Conservation (phyloP, 2,329 filamentous ascomycete genomes). For the Calonectria montana region DNA sequence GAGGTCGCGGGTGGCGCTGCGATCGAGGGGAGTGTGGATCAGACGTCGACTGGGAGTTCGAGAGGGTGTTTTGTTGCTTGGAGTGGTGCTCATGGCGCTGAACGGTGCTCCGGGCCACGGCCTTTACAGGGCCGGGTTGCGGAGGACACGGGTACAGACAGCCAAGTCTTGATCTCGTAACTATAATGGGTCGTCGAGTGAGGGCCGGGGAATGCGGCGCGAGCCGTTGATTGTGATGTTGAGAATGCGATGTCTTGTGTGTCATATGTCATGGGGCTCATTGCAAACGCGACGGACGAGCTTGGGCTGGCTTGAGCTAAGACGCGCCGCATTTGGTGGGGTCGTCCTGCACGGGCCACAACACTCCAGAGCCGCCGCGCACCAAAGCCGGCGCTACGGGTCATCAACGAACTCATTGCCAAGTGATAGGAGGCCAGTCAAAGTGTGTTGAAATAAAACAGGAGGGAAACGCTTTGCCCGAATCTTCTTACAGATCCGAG, state of each 20-base stretch:
- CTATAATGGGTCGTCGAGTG: background rate
- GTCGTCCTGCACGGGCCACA: constrained; percentile 16
- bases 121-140: background rate
- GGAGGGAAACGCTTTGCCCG: background rate
- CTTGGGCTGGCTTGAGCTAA: constrained; percentile 4
- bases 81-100: constrained; percentile 23
- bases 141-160: background rate
- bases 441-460: background rate
- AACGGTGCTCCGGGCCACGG: background rate
- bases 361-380: background rate
- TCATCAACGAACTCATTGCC: background rate
- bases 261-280: constrained; percentile 12
- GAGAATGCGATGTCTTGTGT: background rate
- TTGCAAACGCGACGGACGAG: constrained; percentile 21
- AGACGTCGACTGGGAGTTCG: constrained; percentile 47
- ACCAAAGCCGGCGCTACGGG: background rate
- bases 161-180: background rate
- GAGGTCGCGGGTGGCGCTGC: constrained; percentile 48
- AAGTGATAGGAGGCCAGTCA: background rate
- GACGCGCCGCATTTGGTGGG: constrained; percentile 23
- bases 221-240: background rate
- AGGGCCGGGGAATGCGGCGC: background rate
- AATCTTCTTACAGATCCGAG: background rate
- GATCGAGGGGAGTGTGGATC: constrained; percentile 57
- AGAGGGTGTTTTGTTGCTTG: constrained; percentile 34